Base-by-base conservation (phyloP, 768 basidiomycete genomes). In the Boletus pseudo-olivaceus region DNA sequence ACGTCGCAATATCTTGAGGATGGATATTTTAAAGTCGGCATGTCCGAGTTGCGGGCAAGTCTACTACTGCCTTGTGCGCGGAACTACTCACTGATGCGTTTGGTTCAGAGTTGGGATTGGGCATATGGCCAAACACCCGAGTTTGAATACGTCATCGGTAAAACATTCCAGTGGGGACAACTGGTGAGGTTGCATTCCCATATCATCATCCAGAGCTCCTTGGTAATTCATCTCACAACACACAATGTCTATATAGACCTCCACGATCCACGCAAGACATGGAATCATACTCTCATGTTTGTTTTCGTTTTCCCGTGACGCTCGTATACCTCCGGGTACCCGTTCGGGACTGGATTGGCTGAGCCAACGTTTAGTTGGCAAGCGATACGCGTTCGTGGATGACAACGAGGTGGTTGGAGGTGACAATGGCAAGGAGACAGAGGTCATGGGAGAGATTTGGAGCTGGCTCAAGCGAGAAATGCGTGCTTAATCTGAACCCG, bases 41-140 rank as follows among this genome's bases (percentile, higher is more conserved):
- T 90, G 68, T 70, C 74, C 1, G 93, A 96, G 66, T 75, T 99
- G 48, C 78, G 75, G 61, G 92, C 88, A 57, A 33, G 82, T 70
- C 39, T 42, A 7, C 26, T 5, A 8, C 26, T 5, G 6, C 7
- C 14, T 35, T 14, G 20, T 49, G 34, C 34, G 15, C 30, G 23
- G 30, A 37, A 6, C 34, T 41, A 1, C 17, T 30, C 12, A 15
- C n/a, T 47, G 23, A 61, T 40, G 0, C 11, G 17, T 45, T 29
- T n/a, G 32, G 26, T 49, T 20, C 62, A 95, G 94, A 85, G 80
- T 33, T 98, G 97, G 97, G 81, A 91, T 20, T 98, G 95, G 93
- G 76, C 81, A 14, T 97, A 84, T 63, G 96, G 95, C 0, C 90
- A 95, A 65, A 96, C 95, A 0, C 94, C 95, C 39, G 90, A 96